Evolutionary conservation across 352 stramenopile genomes (phyloP), one percentile per base, ranked within the genome.

Genomic region (Phytophthora kernoviae): DNA sequence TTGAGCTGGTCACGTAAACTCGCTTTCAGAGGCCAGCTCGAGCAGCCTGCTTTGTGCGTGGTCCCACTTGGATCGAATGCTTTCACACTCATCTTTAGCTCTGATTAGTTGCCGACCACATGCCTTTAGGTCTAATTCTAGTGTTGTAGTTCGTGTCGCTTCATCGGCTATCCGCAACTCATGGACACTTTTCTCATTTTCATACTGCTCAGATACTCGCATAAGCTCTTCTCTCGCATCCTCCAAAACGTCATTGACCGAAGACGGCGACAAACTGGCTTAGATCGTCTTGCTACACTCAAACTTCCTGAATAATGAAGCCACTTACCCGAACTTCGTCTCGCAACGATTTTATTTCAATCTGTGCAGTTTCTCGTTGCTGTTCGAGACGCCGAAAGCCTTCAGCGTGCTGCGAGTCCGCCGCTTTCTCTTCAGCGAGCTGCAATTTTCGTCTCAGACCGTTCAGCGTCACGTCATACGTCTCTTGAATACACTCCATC

Each of bases 1-100:
- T 88, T 88, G 9, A 92, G 44, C 45, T 94, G 82, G 1, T 89
- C 83, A 22, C 80, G 81, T 20, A 91, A 48, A 51, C 68, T 92
- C 80, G 37, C 58, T 74, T 37, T 93, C 83, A n/a, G 70, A 76
- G 7, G 42, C 48, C 14, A 77, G 32, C 37, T 90, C 73, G 1
- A 77, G 68, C 12, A 90, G 50, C 47, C 88, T 89, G 37, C 72
- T 86, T 37, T 91, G 74, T 4, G 71, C 58, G 9, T 87, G 56
- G 15, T 90, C 77, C 65, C 65, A 80, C 44, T 90, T 82, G 6
- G 63, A 62, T 2, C 66, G 67, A 5, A 90, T 54, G 5, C 47
- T 62, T 41, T 88, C 79, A 39, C 60, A 73, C 30, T 91, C 82
- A 11, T 87, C 70, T 55, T 79, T 83, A 26, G 62, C 32, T 34